Percentiles rank a stretch among this genome's conserved stretches.
Conservation (phyloP, 2,329 filamentous ascomycete genomes). For the Metarhizium rileyi region DNA sequence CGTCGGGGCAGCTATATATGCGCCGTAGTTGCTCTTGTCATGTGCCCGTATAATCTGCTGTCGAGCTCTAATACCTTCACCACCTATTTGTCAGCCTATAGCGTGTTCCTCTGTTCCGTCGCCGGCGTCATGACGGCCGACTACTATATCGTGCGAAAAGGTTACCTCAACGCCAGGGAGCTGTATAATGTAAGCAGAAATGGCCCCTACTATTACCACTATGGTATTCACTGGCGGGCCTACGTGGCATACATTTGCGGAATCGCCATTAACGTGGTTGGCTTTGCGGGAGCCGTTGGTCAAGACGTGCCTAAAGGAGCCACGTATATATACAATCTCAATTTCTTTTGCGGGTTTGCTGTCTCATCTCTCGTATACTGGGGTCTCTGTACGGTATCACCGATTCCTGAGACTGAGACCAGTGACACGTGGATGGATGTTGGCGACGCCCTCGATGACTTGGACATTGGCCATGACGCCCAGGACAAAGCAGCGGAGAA, state of each 20-base stretch:
- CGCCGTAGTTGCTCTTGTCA: conserved; percentile 66
- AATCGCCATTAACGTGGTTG: conserved; percentile 84
- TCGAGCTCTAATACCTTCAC: conserved; percentile 72
- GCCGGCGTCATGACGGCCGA: conserved; percentile 81
- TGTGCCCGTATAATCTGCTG: conserved; percentile 80
- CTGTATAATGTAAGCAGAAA: conserved; percentile 63
- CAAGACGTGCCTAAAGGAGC: conserved; percentile 63
- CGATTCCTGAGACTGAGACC: conserved; percentile 63
- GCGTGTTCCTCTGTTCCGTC: conserved; percentile 87
- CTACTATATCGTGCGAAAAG: conserved; percentile 77
- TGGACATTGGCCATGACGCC: conserved; percentile 36
- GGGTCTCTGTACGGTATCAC: conserved; percentile 55
- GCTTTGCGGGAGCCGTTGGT: conserved; percentile 77
- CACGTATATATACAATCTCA: conserved; percentile 78
- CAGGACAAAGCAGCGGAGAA: conserved; percentile 30
- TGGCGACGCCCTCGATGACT: conserved; percentile 49
- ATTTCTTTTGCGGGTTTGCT: conserved; percentile 80
- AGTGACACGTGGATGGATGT: conserved; percentile 73
- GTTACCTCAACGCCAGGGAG: conserved; percentile 68
- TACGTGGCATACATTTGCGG: conserved; percentile 75
- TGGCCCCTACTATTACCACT: conserved; percentile 64
- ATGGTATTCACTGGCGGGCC: conserved; percentile 72
- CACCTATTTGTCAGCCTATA: conserved; percentile 84
- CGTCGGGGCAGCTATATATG: conserved; percentile 82
- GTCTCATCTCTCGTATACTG: conserved; percentile 61